A percentile compares a stretch with the other conserved stretches of the same genome.
Evolutionary conservation across 2,329 filamentous ascomycete species (phyloP).

Genomic region (Aphanocladium album): DNA sequence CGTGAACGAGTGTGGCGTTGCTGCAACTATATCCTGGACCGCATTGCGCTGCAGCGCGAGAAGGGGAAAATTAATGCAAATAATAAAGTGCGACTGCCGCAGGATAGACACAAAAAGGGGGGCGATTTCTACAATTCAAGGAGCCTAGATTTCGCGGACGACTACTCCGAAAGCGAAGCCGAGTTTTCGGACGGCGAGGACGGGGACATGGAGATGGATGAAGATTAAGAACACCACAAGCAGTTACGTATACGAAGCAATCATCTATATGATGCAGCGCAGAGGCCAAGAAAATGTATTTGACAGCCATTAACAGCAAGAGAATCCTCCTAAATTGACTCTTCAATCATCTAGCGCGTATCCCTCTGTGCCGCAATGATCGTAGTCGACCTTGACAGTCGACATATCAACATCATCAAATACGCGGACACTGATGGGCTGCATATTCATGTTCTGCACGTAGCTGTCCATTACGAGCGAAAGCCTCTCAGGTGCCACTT

Average conservation of each 20-base stretch:
- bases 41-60: background rate
- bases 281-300: too few species aligned
- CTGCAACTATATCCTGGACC: conserved; percentile 12
- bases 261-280: background rate
- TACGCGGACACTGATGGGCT: conserved; percentile 22
- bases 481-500: conserved; percentile 21
- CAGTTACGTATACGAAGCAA: too few species aligned
- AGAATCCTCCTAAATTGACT: background rate
- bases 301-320: background rate
- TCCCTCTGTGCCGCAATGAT: background rate
- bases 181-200: conserved; percentile 1
- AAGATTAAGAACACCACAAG: background rate
- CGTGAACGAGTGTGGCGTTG: conserved; percentile 15
- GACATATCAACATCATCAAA: conserved; percentile 19
- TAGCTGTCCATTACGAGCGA: conserved; percentile 19
- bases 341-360: background rate
- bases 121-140: background rate
- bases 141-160: background rate
- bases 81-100: background rate
- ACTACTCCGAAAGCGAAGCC: conserved; percentile 10
- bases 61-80: background rate
- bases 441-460: conserved; percentile 20
- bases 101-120: background rate
- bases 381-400: background rate
- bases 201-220: conserved; percentile 1